A percentile compares a stretch with the other conserved stretches of the same genome.
These are phyloP conservation scores for Xylaria intraflava DNA, from an alignment of 495 filamentous ascomycete genomes.

Conservation along the genomic window DNA sequence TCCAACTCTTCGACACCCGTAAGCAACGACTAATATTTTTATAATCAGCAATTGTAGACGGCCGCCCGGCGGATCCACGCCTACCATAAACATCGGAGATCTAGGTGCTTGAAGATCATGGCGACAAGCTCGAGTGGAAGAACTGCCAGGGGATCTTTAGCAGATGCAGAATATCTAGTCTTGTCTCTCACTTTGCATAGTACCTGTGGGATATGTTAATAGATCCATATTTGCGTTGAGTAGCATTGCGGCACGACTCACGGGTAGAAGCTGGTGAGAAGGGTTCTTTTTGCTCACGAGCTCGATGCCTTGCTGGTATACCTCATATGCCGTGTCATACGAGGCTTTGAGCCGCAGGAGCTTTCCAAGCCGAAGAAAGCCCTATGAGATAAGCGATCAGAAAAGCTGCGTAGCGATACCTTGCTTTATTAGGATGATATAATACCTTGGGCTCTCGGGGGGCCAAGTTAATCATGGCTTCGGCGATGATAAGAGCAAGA, in stretches of 20 bases:
- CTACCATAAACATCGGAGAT: conserved; percentile 48
- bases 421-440: not conserved
- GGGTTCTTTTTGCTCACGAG: conserved; percentile 19
- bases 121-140: conserved; percentile 45
- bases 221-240: not conserved
- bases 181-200: conserved; percentile 14
- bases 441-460: conserved; percentile 13
- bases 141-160: conserved; percentile 39
- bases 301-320: conserved; percentile 22
- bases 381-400: conserved; percentile 1
- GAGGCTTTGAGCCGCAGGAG: conserved; percentile 4
- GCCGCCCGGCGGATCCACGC: not conserved
- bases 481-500: not conserved
- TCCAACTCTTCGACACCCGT: conserved; percentile 22
- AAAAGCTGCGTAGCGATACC: not conserved
- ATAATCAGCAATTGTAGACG: not conserved
- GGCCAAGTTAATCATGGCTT: conserved; percentile 8
- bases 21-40: conserved; percentile 15
- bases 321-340: conserved; percentile 10
- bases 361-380: conserved; percentile 12
- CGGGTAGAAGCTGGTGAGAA: conserved; percentile 12
- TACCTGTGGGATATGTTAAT: conserved; percentile 8
- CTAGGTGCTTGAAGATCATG: conserved; percentile 40
- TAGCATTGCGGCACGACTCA: conserved; percentile 1
- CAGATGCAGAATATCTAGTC: conserved; percentile 2